phyloP scores from a whole-genome alignment of 73 alveolate species.

The Tetrahymena thermophila region DNA sequence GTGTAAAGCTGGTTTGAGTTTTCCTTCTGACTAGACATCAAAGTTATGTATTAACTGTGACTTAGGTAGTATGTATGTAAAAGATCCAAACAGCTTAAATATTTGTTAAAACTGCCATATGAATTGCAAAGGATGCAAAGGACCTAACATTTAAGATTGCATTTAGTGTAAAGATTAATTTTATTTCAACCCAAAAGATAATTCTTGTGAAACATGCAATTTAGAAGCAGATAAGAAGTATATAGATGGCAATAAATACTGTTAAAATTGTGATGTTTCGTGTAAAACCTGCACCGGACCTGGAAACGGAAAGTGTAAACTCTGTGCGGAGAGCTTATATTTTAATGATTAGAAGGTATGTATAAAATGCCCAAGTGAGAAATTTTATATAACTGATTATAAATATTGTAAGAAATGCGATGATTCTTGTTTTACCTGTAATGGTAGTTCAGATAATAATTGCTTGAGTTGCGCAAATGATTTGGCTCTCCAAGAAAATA shows the following conservation, averaged over 20 bases:
- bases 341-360: not conserved
- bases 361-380: not conserved
- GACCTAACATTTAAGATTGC: not conserved
- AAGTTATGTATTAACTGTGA: not conserved
- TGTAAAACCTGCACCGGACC: not conserved
- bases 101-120: not conserved
- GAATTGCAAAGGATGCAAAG: not conserved
- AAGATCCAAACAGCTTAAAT: not conserved
- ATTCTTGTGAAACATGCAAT: not conserved
- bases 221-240: not conserved
- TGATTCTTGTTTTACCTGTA: not conserved
- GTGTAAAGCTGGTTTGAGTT: not conserved
- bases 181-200: not conserved
- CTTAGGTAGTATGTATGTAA: not conserved
- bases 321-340: not conserved
- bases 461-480: not conserved
- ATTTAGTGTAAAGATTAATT: not conserved
- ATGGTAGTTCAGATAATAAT: not conserved
- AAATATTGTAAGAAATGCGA: not conserved
- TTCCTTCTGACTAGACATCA: not conserved
- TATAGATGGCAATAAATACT: not conserved
- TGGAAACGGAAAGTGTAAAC: not conserved
- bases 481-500: not conserved
- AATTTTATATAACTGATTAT: not conserved
- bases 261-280: not conserved